Base-by-base conservation (phyloP, 2,329 filamentous ascomycete species). In the Arthroderma sp. region DNA sequence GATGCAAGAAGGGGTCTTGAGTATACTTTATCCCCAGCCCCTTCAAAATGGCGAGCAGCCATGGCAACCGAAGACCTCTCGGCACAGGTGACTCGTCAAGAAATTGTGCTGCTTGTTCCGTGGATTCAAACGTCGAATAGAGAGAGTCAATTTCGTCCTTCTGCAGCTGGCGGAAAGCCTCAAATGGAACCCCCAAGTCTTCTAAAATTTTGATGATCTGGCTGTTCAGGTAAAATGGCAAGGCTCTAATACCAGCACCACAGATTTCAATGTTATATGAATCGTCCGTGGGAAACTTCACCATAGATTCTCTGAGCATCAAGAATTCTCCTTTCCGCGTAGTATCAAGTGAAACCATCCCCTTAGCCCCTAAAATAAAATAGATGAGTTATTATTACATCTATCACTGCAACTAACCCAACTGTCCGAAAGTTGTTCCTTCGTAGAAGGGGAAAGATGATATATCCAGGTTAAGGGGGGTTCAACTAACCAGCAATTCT, bases 141-240 rank as follows among this genome's bases (percentile, higher is more conserved):
- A 94, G 73, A 11, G 77, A 73, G 0, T 77, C 62, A 2, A 93
- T 71, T 28, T 84, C 84, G n/a, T 74, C 72, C 0, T 75, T 72
- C 67, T 93, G 88, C 0, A 88, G 70, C 0, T 75, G 65, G 9
- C 85, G 66, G 62, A 95, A 91, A 67, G 80, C 85, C 0, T 70
- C 57, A 0, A 73, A 65, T 0, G 75, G 66, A 0, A 86, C 82
- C 0, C 79, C 78, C 68, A 91, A 82, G 62, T 94, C 89, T 65
- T 95, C 89, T 0, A 95, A 69, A 4, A 94, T 89, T 67, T 94
- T 94, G 71, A 94, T 89, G 60, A 91, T 76, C 62, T 88, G 87
- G 0, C 86, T 82, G 65, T 94, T 94, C 1, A 94, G 77, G 17
- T 83, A 81, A 62, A 91, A 76, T 0, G 80, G 80, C 5, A 91